Evolutionary conservation across 2,329 filamentous ascomycete species (phyloP), one percentile per base, ranked within the genome.

Genomic region (Cladosporium sp.): DNA sequence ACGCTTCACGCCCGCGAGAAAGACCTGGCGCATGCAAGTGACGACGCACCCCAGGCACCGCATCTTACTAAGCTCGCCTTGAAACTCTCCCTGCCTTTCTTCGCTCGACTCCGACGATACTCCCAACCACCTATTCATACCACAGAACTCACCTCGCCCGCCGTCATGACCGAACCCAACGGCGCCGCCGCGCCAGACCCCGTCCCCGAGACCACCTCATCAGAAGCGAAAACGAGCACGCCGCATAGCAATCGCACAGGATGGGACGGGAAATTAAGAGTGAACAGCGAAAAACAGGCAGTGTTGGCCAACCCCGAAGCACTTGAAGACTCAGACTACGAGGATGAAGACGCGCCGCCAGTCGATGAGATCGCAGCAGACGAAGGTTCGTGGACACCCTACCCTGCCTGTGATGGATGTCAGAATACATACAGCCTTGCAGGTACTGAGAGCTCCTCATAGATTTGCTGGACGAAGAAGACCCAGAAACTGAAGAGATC

Each of bases 291-390:
- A 12, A 83, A 84, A 61, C 85, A 80, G 64, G 77, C 83, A 2
- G 74, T 82, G 27, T 73, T 95, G 41, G 75, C 80, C 19, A 95
- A 95, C 63, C 86, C 89, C 2, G 89, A 93, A 64, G 88, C 87
- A 7, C 70, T 95, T 45, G 87, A 86, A 37, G 90, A 96, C 62
- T 83, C 88, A 0, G 90, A 96, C 51, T 89, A 92, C 65, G 93
- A 88, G 12, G 90, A 88, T 58, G 81, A 80, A 17, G 78, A 81
- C 56, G 78, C 76, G 17, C 71, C 87, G 55, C 82, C 81, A 0
- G 85, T 85, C 43, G 86, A 95, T 52, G 77, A 85, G 64, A 89
- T 95, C 52, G 77, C 80, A 22, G 86, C 89, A 6, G 90, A 95
- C 64, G 89, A 95, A 75, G 86, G 88, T 88, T 67, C 27, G 66